Evolutionary conservation across 345 rosid species (phyloP).

Genomic region (Bretschneidera sinensis): DNA sequence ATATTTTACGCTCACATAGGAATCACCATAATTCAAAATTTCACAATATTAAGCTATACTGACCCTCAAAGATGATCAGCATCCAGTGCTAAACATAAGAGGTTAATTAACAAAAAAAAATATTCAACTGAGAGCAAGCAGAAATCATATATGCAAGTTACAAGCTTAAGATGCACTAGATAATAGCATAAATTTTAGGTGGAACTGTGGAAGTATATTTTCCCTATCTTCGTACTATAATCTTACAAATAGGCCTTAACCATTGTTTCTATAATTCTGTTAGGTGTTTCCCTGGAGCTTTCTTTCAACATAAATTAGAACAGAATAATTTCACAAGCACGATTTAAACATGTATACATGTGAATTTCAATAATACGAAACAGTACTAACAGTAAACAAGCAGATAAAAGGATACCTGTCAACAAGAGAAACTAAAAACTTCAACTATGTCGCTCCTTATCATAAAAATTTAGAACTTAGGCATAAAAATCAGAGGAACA

Average conservation of each 20-base stretch:
- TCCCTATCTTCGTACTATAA: background rate
- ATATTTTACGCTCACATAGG: background rate
- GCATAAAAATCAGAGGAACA: slow-evolving; percentile 1
- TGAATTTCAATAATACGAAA: background rate
- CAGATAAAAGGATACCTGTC: background rate
- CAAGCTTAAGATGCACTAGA: background rate
- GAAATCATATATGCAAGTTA: background rate
- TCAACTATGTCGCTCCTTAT: background rate
- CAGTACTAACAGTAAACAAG: background rate
- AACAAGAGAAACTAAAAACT: background rate
- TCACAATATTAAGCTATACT: too few relatives aligned
- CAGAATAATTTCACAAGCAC: slow-evolving; percentile 1
- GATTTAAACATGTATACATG: background rate
- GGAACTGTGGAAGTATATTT: background rate
- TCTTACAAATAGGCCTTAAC: background rate
- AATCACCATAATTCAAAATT: background rate
- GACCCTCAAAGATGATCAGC: background rate
- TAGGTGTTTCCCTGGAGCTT: background rate
- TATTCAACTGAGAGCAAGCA: background rate
- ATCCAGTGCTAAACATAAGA: background rate
- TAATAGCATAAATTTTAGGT: too few relatives aligned
- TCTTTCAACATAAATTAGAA: background rate
- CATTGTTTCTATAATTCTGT: too few relatives aligned
- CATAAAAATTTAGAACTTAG: background rate
- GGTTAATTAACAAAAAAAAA: too few relatives aligned